These are phyloP conservation scores for Citrus sinensis DNA, from an alignment of 345 rosid genomes.

Conservation along the genomic window DVS_A1.0 CM039164.1:19767501-19768000, in stretches of 20 bases:
- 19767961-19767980: conserved; percentile 14
- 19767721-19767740: too few relatives aligned
- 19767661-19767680: too few relatives aligned
- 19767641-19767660: too few relatives aligned
- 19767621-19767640: background rate
- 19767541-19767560: background rate
- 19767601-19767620: background rate
- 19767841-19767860: too few relatives aligned
- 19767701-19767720: too few relatives aligned
- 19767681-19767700: too few relatives aligned
- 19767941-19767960: background rate
- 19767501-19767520: background rate
- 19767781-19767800: background rate
- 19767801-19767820: background rate
- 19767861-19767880: too few relatives aligned
- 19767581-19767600: background rate
- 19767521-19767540: background rate
- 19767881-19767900: too few relatives aligned
- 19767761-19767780: background rate
- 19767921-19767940: too few relatives aligned
- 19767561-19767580: background rate
- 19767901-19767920: too few relatives aligned
- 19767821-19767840: too few relatives aligned
- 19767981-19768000: background rate
- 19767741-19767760: background rate